Evolutionary conservation across 2,329 filamentous ascomycete genomes (phyloP).

Genomic region (Aspergillus novoparasiticus): DNA sequence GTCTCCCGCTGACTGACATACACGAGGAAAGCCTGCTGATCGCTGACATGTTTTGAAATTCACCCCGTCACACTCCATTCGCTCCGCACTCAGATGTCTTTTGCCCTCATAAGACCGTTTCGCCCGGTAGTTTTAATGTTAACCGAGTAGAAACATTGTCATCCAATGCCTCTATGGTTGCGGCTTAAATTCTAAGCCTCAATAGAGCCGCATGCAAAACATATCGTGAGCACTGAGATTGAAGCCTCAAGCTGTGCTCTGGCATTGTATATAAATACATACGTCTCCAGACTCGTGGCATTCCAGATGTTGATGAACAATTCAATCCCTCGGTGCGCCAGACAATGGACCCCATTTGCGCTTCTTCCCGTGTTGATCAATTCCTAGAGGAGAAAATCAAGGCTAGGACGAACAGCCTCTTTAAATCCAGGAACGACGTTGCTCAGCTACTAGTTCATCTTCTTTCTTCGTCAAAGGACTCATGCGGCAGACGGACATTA

Average conservation of each 20-base stretch:
- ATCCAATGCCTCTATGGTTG: neutral
- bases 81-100: neutral
- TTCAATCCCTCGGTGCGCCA: neutral
- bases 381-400: conserved; percentile 1
- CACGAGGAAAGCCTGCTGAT: neutral
- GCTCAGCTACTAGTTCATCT: conserved; percentile 3
- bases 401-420: conserved; percentile 1
- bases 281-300: neutral
- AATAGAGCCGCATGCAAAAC: neutral
- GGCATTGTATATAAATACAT: neutral
- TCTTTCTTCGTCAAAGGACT: neutral
- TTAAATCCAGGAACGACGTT: conserved; percentile 1
- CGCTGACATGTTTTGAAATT: neutral
- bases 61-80: neutral
- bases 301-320: neutral
- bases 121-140: neutral
- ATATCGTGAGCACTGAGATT: neutral
- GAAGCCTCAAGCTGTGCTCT: neutral
- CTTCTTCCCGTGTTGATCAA: neutral
- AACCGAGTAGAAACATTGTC: neutral
- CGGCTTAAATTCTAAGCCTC: neutral
- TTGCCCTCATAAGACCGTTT: neutral
- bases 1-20: neutral
- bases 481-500: neutral
- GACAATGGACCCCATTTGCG: neutral